phyloP scores from a whole-genome alignment of 116 monocot species.

The Iris pallida region DNA sequence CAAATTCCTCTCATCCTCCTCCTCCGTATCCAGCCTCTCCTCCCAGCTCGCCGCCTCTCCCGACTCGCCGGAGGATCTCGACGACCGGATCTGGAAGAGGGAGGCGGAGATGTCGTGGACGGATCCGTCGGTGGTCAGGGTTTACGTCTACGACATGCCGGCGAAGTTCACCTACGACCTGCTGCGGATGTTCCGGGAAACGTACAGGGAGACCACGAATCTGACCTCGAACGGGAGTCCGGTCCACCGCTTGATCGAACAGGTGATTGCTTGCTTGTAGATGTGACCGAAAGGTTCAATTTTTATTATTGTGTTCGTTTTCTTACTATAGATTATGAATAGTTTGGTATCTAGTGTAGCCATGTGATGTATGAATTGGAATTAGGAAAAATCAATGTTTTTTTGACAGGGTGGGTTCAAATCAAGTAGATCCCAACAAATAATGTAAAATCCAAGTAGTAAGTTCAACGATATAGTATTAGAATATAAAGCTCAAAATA shows the following conservation, averaged over 20 bases:
- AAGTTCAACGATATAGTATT: too few relatives aligned
- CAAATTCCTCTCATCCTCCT: slow-evolving; percentile 46
- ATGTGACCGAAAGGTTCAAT: too few relatives aligned
- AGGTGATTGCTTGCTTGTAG: slow-evolving; percentile 31
- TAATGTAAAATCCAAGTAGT: too few relatives aligned
- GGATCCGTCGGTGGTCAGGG: slow-evolving; percentile 46
- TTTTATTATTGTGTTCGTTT: too few relatives aligned
- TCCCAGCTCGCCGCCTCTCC: slow-evolving; percentile 1
- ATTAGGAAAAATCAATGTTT: too few relatives aligned
- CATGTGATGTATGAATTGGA: too few relatives aligned
- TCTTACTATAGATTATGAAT: too few relatives aligned
- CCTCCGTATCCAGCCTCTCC: neutral
- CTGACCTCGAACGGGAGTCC: slow-evolving; percentile 95
- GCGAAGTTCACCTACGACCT: slow-evolving; percentile 87
- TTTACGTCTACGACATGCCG: slow-evolving; percentile 97
- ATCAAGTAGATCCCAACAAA: too few relatives aligned
- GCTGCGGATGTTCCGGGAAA: slow-evolving; percentile 57
- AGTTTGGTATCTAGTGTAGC: too few relatives aligned
- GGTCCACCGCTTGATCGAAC: slow-evolving; percentile 88
- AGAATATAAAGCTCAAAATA: too few relatives aligned
- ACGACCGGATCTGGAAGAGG: slow-evolving; percentile 34
- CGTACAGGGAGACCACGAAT: slow-evolving; percentile 69
- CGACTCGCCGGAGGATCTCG: slow-evolving; percentile 27
- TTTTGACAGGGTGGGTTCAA: too few relatives aligned
- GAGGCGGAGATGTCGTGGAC: slow-evolving; percentile 21